These are phyloP conservation scores for Sphagnum contortum DNA, from an alignment of 225 moss, liverwort and hornwort species.

Conservation along the genomic window DNA sequence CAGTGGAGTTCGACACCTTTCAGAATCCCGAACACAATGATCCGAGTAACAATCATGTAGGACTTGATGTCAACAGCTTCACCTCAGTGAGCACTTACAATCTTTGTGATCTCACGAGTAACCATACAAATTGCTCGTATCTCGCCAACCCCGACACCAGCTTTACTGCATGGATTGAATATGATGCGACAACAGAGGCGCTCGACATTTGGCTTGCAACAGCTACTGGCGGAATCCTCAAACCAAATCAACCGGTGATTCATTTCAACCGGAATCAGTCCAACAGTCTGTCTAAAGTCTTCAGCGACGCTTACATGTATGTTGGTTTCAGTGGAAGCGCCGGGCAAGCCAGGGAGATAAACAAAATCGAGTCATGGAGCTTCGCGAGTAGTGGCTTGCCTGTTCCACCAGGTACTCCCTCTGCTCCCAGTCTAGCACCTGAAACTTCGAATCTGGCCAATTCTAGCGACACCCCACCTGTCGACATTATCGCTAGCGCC, in stretches of 20 bases:
- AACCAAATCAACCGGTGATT: not conserved
- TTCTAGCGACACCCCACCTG: not conserved
- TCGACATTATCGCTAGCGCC: too few relatives aligned
- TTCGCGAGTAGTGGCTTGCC: slow-evolving; percentile 9
- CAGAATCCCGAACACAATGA: slow-evolving; percentile 6
- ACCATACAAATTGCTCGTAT: not conserved
- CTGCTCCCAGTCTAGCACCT: not conserved
- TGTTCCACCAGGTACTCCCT: not conserved
- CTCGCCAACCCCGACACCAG: not conserved
- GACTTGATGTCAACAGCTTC: slow-evolving; percentile 19
- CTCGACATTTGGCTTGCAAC: slow-evolving; percentile 7
- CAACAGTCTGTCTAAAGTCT: not conserved
- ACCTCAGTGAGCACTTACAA: slow-evolving; percentile 2
- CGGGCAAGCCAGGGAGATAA: slow-evolving; percentile 9
- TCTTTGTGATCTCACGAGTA: not conserved
- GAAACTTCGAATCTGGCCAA: too few relatives aligned
- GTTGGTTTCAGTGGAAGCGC: slow-evolving; percentile 20
- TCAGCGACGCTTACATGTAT: slow-evolving; percentile 16
- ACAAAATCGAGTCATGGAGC: slow-evolving; percentile 21
- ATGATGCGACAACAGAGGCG: not conserved
- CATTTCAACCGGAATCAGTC: not conserved
- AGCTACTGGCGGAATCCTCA: not conserved
- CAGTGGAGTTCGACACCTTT: slow-evolving; percentile 27
- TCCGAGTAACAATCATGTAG: slow-evolving; percentile 20
- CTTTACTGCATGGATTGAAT: slow-evolving; percentile 18